Evolutionary conservation across 2,329 filamentous ascomycete genomes (phyloP), one percentile per base, ranked within the genome.

Genomic region (Mycocentrospora acerina): DNA sequence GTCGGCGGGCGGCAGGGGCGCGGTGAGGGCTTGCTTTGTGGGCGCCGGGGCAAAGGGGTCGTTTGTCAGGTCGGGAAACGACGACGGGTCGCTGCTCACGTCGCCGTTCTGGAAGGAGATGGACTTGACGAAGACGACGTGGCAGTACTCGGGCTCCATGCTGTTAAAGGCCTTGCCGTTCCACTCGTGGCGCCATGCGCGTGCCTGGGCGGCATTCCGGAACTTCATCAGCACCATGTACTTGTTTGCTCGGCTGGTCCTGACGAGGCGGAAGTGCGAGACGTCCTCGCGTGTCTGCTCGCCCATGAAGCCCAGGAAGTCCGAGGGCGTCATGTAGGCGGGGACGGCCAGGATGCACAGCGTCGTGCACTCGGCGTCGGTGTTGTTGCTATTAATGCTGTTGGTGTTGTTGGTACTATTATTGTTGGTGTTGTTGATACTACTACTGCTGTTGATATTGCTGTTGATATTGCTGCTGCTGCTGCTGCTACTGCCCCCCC

Each of bases 141-240:
- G 90, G 64, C 91, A 97, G 32, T 90, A 89, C 70, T 97, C 90
- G 26, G 90, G 87, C 86, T 94, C 89, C 77, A 95, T 88, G 43
- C 82, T 85, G 59, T 94, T 95, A 63, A 97, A 97, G 0, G 91
- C 80, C 64, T 88, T 93, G 13, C 93, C 93, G 66, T 97, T 93
- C 77, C 91, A 96, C 54, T 88, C 85, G 45, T 77, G 81, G 58
- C 87, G 84, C 85, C 91, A 98, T 35, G 82, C 78, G 55, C 77
- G 82, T 11, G 93, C 93, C 46, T 81, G 81, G 57, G 79, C 80
- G 19, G 80, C 79, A 49, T 86, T 83, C 32, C 88, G 80, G 63
- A 97, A 96, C 70, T 95, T 96, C 80, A 98, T 86, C 45, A 98
- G 75, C 17, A 95, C 91, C 76, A 98, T 86, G 71, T 97, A 97